Percentiles rank a stretch among this genome's conserved stretches.
phyloP scores from a whole-genome alignment of 768 basidiomycete species.

The Phaffia tasmanica region DNA sequence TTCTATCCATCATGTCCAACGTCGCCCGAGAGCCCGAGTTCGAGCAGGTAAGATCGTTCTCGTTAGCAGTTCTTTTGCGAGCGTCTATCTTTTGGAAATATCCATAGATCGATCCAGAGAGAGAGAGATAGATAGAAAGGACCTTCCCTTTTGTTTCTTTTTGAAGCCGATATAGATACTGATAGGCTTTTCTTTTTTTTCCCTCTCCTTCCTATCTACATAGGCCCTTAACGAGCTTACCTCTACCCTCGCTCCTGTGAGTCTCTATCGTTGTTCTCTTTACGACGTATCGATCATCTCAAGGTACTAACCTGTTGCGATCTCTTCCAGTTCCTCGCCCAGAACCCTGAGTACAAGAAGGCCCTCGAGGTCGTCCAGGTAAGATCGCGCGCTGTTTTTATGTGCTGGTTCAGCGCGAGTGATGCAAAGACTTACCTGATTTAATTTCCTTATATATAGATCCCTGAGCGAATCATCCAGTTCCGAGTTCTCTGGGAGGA shows the following conservation, averaged over 20 bases:
- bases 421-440: background rate
- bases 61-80: no score
- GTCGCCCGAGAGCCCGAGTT: constrained; percentile 56
- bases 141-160: background rate
- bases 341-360: constrained; percentile 57
- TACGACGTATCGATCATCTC: background rate
- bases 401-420: background rate
- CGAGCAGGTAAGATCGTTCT: constrained; percentile 46
- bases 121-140: background rate
- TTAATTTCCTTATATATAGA: constrained; percentile 33
- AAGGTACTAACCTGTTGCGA: background rate
- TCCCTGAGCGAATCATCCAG: constrained; percentile 45
- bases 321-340: constrained; percentile 46
- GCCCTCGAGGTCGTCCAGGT: constrained; percentile 48
- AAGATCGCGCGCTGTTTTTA: background rate
- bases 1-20: constrained; percentile 30
- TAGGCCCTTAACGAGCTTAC: constrained; percentile 59
- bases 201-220: background rate
- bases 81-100: background rate
- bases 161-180: background rate
- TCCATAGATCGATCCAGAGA: background rate
- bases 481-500: constrained; percentile 73
- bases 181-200: background rate
- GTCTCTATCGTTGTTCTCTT: constrained; percentile 17
- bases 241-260: constrained; percentile 47